Conservation (phyloP, 495 filamentous ascomycete species). For the Daldinia caldariorum region DNA sequence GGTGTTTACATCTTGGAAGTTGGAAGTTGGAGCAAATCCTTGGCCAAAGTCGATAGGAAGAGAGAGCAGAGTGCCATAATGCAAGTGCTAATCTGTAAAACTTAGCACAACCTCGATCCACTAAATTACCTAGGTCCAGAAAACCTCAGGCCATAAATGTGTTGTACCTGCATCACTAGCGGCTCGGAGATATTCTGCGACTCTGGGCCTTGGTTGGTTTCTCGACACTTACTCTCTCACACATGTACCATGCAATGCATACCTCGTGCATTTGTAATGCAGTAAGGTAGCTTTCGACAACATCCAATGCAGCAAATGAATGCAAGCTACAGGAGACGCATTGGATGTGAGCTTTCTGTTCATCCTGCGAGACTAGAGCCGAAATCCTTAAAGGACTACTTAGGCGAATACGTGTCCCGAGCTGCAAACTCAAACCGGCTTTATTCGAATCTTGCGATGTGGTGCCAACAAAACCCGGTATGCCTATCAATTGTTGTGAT, state of each 20-base stretch:
- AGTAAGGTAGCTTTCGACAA: slow-evolving; percentile 29
- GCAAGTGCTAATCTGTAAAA: slow-evolving; percentile 11
- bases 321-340: slow-evolving; percentile 37
- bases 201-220: slow-evolving; percentile 32
- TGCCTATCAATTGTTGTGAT: background rate
- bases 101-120: slow-evolving; percentile 21
- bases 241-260: slow-evolving; percentile 12
- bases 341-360: slow-evolving; percentile 19
- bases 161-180: slow-evolving; percentile 38
- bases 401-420: slow-evolving; percentile 18
- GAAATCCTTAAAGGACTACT: slow-evolving; percentile 16
- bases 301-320: slow-evolving; percentile 30
- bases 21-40: background rate
- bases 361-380: slow-evolving; percentile 10
- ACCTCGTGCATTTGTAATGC: slow-evolving; percentile 16
- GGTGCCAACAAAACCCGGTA: slow-evolving; percentile 7
- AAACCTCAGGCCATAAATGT: slow-evolving; percentile 4
- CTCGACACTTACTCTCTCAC: background rate
- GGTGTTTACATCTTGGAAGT: background rate
- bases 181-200: slow-evolving; percentile 40
- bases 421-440: slow-evolving; percentile 3
- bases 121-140: slow-evolving; percentile 1
- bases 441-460: background rate
- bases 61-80: background rate
- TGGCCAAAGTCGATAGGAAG: slow-evolving; percentile 4